A percentile compares a stretch with the other conserved stretches of the same genome.
Evolutionary conservation across 345 rosid genomes (phyloP).

Genomic region (Noccaea caerulescens): DNA sequence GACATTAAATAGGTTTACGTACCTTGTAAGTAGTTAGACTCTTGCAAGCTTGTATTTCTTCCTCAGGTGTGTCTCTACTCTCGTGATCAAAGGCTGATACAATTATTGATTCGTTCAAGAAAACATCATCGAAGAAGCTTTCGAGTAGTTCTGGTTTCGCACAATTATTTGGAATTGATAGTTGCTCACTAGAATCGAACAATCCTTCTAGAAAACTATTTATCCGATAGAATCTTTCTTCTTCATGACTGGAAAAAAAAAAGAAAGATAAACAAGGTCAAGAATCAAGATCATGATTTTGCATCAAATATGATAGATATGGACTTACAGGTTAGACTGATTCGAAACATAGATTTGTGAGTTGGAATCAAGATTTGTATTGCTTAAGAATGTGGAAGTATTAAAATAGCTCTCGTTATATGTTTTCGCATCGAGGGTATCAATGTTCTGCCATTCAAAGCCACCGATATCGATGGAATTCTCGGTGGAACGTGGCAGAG

Average conservation of each 20-base stretch:
- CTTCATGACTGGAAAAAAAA: slow-evolving; percentile 12
- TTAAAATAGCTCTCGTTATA: slow-evolving; percentile 20
- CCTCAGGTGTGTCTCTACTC: slow-evolving; percentile 2
- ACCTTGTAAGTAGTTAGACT: slow-evolving; percentile 30
- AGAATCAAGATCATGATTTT: slow-evolving; percentile 19
- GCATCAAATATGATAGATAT: not conserved
- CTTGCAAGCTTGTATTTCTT: slow-evolving; percentile 20
- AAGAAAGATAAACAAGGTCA: not conserved
- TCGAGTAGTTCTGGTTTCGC: slow-evolving; percentile 25
- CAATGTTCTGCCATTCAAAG: slow-evolving; percentile 46
- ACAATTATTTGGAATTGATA: slow-evolving; percentile 11
- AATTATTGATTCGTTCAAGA: slow-evolving; percentile 27
- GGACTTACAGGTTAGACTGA: slow-evolving; percentile 58
- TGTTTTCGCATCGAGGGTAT: slow-evolving; percentile 45
- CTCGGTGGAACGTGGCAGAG: slow-evolving; percentile 49
- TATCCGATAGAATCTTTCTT: slow-evolving; percentile 7
- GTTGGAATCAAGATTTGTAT: slow-evolving; percentile 47
- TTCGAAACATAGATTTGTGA: slow-evolving; percentile 55
- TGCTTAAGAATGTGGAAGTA: slow-evolving; percentile 21
- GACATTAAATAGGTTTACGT: not conserved
- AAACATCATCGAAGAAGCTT: slow-evolving; percentile 36
- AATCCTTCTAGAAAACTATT: slow-evolving; percentile 34
- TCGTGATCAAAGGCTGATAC: slow-evolving; percentile 21
- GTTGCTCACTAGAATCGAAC: slow-evolving; percentile 29
- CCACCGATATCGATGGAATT: slow-evolving; percentile 36